phyloP scores from a whole-genome alignment of 2,329 filamentous ascomycete genomes.

The Onygena corvina region DNA sequence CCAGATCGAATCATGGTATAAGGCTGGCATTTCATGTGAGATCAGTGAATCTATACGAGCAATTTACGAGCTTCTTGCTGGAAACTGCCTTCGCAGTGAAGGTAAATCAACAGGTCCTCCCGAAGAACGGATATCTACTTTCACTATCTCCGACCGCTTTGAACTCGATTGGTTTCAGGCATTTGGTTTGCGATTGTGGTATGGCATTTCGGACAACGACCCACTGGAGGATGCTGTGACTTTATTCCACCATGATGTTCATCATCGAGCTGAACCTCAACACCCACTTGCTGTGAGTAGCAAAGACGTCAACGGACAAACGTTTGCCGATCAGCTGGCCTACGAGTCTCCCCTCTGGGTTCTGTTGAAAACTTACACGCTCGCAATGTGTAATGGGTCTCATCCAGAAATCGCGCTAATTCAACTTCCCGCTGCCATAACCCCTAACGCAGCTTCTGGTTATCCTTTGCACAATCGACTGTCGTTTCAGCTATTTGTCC shows the following conservation, averaged over 20 bases:
- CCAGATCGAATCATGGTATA: conserved; percentile 75
- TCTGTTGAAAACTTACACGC: conserved; percentile 66
- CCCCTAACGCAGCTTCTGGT: conserved; percentile 63
- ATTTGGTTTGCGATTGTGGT: conserved; percentile 86
- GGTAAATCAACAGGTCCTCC: conserved; percentile 58
- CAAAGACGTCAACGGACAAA: conserved; percentile 49
- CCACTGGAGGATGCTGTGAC: conserved; percentile 60
- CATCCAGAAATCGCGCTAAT: conserved; percentile 22
- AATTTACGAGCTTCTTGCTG: conserved; percentile 77
- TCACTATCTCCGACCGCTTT: conserved; percentile 73
- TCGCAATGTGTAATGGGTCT: conserved; percentile 22
- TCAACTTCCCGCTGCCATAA: conserved; percentile 57
- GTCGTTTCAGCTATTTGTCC: conserved; percentile 72
- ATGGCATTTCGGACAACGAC: conserved; percentile 57
- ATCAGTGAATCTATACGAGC: conserved; percentile 73
- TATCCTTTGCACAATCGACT: conserved; percentile 64
- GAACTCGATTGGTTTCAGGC: conserved; percentile 85
- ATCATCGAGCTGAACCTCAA: conserved; percentile 54
- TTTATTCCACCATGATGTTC: conserved; percentile 61
- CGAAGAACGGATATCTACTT: conserved; percentile 69
- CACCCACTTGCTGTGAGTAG: conserved; percentile 61
- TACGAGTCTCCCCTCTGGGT: conserved; percentile 74
- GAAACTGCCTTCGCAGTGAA: conserved; percentile 72
- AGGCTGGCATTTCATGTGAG: conserved; percentile 72
- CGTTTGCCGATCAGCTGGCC: conserved; percentile 44